Conservation (phyloP, 2,329 filamentous ascomycete genomes). For the Arthrobotrys iridis region DNA sequence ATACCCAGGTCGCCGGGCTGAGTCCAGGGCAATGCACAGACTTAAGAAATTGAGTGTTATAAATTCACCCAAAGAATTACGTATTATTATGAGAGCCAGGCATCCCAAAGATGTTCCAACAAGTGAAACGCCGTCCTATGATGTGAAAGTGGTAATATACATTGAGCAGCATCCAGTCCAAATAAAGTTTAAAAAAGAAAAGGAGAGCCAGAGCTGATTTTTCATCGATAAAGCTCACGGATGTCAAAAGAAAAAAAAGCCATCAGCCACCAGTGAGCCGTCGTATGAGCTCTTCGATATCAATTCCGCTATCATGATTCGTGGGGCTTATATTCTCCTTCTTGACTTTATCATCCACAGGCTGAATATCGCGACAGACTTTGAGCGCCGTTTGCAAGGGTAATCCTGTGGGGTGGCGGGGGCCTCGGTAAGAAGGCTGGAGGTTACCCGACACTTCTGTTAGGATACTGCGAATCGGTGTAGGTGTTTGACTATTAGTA, state of each 20-base stretch:
- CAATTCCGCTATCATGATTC: slow-evolving; percentile 23
- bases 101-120: slow-evolving; percentile 1
- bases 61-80: slow-evolving; percentile 1
- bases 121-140: slow-evolving; percentile 7
- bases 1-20: too few relatives aligned
- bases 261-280: slow-evolving; percentile 29
- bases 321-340: slow-evolving; percentile 41
- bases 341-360: not conserved
- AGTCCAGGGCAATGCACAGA: too few relatives aligned
- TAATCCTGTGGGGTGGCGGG: slow-evolving; percentile 20
- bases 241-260: not conserved
- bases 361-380: slow-evolving; percentile 13
- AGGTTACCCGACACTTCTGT: slow-evolving; percentile 26
- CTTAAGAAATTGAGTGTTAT: too few relatives aligned
- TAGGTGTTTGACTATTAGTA: slow-evolving; percentile 2
- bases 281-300: slow-evolving; percentile 51
- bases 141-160: slow-evolving; percentile 6
- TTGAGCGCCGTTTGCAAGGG: slow-evolving; percentile 44
- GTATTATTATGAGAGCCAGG: not conserved
- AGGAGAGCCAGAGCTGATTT: not conserved
- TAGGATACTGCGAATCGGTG: slow-evolving; percentile 6
- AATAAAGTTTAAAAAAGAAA: not conserved
- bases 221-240: not conserved
- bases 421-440: not conserved
- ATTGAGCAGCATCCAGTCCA: not conserved